Percentiles rank a stretch among this genome's conserved stretches.
Conservation (phyloP, 2,329 filamentous ascomycete genomes). For the Alternaria dauci region DNA sequence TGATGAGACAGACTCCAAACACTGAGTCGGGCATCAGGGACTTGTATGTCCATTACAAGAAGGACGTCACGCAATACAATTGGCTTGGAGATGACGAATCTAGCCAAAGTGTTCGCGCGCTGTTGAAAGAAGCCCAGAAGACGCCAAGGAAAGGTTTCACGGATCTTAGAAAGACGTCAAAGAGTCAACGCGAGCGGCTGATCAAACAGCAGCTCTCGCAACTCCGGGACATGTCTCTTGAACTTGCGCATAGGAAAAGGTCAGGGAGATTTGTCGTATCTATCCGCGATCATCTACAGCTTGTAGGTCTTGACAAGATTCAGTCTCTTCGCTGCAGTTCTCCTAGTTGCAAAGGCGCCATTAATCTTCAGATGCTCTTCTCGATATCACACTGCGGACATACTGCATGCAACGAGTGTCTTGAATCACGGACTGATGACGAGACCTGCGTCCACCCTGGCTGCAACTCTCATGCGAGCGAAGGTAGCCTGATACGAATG, state of each 20-base stretch:
- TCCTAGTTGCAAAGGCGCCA: slow-evolving; percentile 19
- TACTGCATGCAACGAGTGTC: slow-evolving; percentile 33
- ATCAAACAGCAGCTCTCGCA: slow-evolving; percentile 31
- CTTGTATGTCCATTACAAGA: slow-evolving; percentile 30
- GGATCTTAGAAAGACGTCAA: slow-evolving; percentile 8
- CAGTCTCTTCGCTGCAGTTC: slow-evolving; percentile 26
- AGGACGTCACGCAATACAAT: slow-evolving; percentile 23
- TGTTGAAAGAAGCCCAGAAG: slow-evolving; percentile 22
- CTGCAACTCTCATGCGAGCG: slow-evolving; percentile 31
- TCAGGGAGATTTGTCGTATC: slow-evolving; percentile 36
- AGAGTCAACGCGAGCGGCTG: slow-evolving; percentile 3
- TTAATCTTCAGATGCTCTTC: slow-evolving; percentile 18
- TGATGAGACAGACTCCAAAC: slow-evolving; percentile 5
- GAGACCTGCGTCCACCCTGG: slow-evolving; percentile 31
- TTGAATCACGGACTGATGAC: slow-evolving; percentile 29
- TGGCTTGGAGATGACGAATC: slow-evolving; percentile 37
- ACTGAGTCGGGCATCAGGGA: slow-evolving; percentile 13
- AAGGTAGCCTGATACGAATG: slow-evolving; percentile 31
- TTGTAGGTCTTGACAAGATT: not conserved
- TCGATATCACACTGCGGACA: slow-evolving; percentile 41
- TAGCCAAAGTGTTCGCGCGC: slow-evolving; percentile 2
- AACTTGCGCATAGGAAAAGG: slow-evolving; percentile 28
- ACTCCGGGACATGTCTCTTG: slow-evolving; percentile 27
- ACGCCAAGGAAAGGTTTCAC: slow-evolving; percentile 11
- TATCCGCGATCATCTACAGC: slow-evolving; percentile 22